phyloP scores from a whole-genome alignment of 2,329 filamentous ascomycete species.

The Ceratocystis colombiana region DNA sequence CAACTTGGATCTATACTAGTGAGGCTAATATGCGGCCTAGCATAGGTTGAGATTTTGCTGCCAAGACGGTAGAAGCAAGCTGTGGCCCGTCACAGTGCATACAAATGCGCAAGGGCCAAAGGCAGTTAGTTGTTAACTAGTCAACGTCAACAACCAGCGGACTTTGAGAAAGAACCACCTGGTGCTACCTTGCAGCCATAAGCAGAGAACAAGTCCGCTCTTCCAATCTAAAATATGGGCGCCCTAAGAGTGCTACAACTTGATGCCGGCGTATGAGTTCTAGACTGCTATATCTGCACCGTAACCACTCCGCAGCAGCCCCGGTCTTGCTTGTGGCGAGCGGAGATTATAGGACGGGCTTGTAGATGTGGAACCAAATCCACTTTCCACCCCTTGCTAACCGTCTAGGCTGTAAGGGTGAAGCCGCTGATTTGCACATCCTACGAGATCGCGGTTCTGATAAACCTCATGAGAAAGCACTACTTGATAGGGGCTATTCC shows the following conservation, averaged over 20 bases:
- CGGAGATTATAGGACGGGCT: not conserved
- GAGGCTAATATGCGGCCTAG: not conserved
- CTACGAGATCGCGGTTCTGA: no score
- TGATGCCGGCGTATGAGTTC: not conserved
- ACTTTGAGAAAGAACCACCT: not conserved
- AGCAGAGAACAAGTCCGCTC: no score
- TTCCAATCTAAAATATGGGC: no score
- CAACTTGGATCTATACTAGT: not conserved
- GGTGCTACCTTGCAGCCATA: no score
- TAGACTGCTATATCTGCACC: not conserved
- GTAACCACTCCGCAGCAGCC: not conserved
- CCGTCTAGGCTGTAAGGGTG: no score
- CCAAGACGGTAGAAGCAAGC: not conserved
- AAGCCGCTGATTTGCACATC: no score
- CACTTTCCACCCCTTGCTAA: slow-evolving; percentile 3
- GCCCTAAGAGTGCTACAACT: no score
- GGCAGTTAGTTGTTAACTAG: not conserved
- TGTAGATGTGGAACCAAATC: not conserved
- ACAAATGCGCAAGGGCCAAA: not conserved
- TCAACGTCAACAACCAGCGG: not conserved
- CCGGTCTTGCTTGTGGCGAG: not conserved
- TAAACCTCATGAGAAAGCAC: no score
- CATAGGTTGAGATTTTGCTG: not conserved
- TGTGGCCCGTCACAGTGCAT: not conserved
- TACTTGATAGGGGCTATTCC: no score